A percentile compares a stretch with the other conserved stretches of the same genome.
Evolutionary conservation across 345 rosid genomes (phyloP).

Genomic region (Melaleuca quinquenervia): DNA sequence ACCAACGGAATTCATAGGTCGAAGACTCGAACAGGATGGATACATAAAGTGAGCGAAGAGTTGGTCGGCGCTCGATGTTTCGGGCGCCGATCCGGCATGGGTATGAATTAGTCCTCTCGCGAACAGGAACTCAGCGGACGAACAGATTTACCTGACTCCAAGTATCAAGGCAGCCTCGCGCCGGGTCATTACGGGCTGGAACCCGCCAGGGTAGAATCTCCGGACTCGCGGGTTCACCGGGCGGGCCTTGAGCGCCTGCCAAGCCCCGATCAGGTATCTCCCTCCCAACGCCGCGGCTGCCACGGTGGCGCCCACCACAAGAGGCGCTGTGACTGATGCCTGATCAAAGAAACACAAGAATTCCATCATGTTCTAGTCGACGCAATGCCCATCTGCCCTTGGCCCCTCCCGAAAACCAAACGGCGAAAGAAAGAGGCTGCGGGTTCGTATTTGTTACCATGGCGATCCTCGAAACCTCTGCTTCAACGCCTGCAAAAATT

Average conservation of each 20-base stretch:
- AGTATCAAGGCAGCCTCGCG: constrained; percentile 32
- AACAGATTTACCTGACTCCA: constrained; percentile 16
- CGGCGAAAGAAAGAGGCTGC: not conserved
- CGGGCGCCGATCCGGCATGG: not conserved
- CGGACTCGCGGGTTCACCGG: constrained; percentile 8
- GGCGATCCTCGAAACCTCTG: not conserved
- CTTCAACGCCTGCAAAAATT: not conserved
- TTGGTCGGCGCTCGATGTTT: not conserved
- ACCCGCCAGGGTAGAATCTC: constrained; percentile 28
- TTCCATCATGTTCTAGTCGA: not conserved
- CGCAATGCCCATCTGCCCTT: not conserved
- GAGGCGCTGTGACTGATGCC: not conserved
- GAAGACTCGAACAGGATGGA: not conserved
- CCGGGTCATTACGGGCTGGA: constrained; percentile 19
- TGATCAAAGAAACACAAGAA: not conserved
- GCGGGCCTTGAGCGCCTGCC: constrained; percentile 27
- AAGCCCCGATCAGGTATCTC: constrained; percentile 15
- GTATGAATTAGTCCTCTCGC: no score
- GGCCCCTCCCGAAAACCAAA: not conserved
- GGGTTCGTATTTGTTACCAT: not conserved
- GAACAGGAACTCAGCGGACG: not conserved
- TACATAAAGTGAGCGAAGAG: not conserved
- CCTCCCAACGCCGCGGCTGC: constrained; percentile 26
- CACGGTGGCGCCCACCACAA: constrained; percentile 12
- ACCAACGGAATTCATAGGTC: not conserved